Conservation (phyloP, 345 rosid genomes). For the Hibiscus syriacus region DNA sequence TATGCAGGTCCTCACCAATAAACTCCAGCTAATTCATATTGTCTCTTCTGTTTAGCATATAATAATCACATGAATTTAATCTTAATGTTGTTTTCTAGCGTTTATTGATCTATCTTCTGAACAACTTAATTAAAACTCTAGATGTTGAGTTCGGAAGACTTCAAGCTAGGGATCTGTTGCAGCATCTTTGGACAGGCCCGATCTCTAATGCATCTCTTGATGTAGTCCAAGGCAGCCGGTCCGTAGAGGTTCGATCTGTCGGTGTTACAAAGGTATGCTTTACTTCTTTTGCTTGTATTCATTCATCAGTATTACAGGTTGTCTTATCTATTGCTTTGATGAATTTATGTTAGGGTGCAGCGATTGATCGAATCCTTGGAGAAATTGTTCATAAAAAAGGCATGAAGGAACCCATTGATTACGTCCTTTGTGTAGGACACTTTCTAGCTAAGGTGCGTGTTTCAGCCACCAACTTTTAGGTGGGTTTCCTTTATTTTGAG, state of each 20-base stretch:
- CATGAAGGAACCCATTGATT: constrained; percentile 34
- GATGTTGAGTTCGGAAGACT: constrained; percentile 55
- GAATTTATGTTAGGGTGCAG: constrained; percentile 36
- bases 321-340: constrained; percentile 3
- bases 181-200: constrained; percentile 62
- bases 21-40: background rate
- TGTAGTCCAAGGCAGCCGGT: constrained; percentile 50
- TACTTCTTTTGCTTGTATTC: background rate
- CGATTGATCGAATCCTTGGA: constrained; percentile 50
- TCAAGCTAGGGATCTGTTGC: constrained; percentile 55
- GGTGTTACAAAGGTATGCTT: constrained; percentile 44
- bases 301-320: no score
- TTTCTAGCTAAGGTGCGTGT: constrained; percentile 39
- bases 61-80: no score
- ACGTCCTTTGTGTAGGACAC: constrained; percentile 47
- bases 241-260: constrained; percentile 52
- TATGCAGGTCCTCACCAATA: constrained; percentile 35
- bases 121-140: constrained; percentile 5
- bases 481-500: background rate
- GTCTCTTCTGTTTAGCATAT: background rate
- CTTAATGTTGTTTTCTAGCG: background rate
- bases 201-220: constrained; percentile 52
- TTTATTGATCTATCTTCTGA: constrained; percentile 1
- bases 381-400: constrained; percentile 9
- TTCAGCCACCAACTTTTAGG: background rate